A percentile compares a stretch with the other conserved stretches of the same genome.
Evolutionary conservation across 2,329 filamentous ascomycete genomes (phyloP).

Genomic region (Stachybotrys chartarum): DNA sequence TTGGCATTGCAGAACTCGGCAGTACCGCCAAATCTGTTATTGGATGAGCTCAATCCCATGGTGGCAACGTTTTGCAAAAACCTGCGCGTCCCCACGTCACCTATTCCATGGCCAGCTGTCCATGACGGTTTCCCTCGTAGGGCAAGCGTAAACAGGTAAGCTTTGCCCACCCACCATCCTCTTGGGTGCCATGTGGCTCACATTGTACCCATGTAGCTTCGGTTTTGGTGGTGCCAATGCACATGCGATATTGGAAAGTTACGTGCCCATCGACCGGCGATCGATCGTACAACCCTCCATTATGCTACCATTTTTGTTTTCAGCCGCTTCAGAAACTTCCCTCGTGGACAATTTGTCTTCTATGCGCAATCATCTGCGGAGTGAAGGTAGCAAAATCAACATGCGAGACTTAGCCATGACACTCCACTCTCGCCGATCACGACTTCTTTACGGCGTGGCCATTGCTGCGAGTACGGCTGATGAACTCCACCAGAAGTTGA

Average conservation of each 20-base stretch:
- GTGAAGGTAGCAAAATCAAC: conserved; percentile 10
- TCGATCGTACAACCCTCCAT: background rate
- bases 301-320: conserved; percentile 4
- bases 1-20: background rate
- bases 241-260: background rate
- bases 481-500: background rate
- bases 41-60: background rate
- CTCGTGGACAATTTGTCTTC: conserved; percentile 1
- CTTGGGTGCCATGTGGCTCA: too few species aligned
- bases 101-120: background rate
- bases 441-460: background rate
- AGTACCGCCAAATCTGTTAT: background rate
- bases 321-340: conserved; percentile 1
- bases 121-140: background rate
- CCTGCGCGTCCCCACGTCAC: background rate
- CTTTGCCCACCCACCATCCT: too few species aligned
- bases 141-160: background rate
- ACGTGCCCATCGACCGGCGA: background rate
- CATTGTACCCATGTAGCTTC: too few species aligned
- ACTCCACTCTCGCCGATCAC: background rate
- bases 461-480: background rate
- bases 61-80: background rate
- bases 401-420: background rate
- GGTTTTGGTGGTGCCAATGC: conserved; percentile 1
- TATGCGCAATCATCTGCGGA: conserved; percentile 22